Conservation (phyloP, 768 basidiomycete genomes). For the Suillus luteus region DNA sequence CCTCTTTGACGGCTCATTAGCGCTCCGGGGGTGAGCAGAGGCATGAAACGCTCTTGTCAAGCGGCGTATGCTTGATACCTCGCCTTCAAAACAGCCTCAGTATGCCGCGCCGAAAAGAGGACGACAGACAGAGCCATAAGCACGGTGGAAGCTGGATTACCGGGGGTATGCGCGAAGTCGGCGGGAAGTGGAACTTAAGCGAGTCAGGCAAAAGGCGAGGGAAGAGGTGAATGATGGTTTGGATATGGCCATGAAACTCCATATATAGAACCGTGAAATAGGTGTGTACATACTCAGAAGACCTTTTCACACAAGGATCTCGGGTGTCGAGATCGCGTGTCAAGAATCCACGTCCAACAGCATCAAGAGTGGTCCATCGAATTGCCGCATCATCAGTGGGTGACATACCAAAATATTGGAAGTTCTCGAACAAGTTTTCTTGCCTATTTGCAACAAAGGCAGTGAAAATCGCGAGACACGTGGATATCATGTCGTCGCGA, state of each 20-base stretch:
- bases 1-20: not conserved
- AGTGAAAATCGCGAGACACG: too few relatives aligned
- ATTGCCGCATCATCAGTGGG: too few relatives aligned
- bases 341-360: too few relatives aligned
- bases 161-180: not conserved
- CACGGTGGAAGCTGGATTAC: not conserved
- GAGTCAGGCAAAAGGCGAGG: not conserved
- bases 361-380: too few relatives aligned
- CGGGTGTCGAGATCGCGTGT: too few relatives aligned
- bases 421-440: too few relatives aligned
- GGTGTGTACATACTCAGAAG: not conserved
- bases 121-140: not conserved
- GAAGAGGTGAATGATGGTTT: not conserved
- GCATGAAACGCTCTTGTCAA: not conserved
- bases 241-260: too few relatives aligned
- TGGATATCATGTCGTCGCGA: too few relatives aligned
- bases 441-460: too few relatives aligned
- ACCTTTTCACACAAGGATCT: not conserved
- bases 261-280: not conserved
- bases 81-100: not conserved
- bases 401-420: too few relatives aligned
- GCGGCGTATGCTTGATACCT: not conserved
- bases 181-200: not conserved
- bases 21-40: not conserved
- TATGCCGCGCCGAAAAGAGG: not conserved